A percentile compares a stretch with the other conserved stretches of the same genome.
These are phyloP conservation scores for Clavariopsis aquatica DNA, from an alignment of 495 filamentous ascomycete species.

Conservation along the genomic window DNA sequence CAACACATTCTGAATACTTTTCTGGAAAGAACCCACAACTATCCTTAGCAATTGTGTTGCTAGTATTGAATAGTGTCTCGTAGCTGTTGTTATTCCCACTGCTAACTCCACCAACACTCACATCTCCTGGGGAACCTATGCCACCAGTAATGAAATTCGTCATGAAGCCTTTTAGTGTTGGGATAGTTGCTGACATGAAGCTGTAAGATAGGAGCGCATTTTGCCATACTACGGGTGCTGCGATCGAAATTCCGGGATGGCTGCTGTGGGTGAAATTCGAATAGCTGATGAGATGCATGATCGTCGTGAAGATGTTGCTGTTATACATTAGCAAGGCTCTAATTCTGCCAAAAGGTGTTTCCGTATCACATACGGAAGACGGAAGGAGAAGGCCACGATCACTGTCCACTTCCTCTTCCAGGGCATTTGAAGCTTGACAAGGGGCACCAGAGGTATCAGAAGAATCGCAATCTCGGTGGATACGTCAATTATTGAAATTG, in stretches of 20 bases:
- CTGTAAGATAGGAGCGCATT: constrained; percentile 1
- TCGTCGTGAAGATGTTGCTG: neutral
- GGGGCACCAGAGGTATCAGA: neutral
- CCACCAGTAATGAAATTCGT: neutral
- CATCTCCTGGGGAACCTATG: neutral
- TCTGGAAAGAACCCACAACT: neutral
- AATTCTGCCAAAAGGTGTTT: neutral
- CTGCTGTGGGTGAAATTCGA: neutral
- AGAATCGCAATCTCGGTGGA: neutral
- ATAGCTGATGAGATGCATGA: neutral
- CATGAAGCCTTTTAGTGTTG: constrained; percentile 3
- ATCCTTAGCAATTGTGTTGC: neutral
- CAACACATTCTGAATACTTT: neutral
- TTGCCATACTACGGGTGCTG: neutral
- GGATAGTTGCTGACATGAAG: constrained; percentile 2
- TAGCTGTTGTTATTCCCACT: constrained; percentile 3
- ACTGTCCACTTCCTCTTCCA: neutral
- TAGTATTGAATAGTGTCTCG: neutral
- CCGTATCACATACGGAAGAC: neutral
- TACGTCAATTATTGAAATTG: neutral
- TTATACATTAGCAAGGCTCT: neutral
- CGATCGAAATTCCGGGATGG: neutral
- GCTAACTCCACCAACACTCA: neutral
- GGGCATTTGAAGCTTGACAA: neutral
- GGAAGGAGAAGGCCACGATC: neutral